A percentile compares a stretch with the other conserved stretches of the same genome.
Evolutionary conservation across 1,284 basidiomycete species (phyloP).

Genomic region (Fereydounia khargensis): DNA sequence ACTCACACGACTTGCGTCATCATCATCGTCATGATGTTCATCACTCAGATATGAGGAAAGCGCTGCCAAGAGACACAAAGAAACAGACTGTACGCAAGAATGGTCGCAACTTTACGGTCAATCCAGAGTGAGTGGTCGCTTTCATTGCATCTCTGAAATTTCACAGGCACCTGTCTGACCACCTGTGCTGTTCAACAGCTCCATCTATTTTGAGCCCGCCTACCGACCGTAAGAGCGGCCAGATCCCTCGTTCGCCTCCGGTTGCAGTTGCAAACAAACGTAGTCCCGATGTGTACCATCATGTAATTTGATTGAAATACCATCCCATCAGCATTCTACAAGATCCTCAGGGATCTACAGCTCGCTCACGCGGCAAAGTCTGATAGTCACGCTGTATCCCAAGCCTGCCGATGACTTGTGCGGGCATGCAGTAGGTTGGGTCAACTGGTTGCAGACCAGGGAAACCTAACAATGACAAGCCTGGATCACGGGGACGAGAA

Average conservation of each 20-base stretch:
- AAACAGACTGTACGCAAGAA: conserved; percentile 33
- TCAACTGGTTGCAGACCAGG: conserved; percentile 78
- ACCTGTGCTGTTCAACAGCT: not conserved
- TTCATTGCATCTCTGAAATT: too few species aligned
- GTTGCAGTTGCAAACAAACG: too few species aligned
- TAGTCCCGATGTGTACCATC: too few species aligned
- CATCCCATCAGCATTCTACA: conserved; percentile 13
- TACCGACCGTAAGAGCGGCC: conserved; percentile 11
- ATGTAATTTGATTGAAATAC: not conserved
- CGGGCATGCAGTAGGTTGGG: conserved; percentile 95
- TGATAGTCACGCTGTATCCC: conserved; percentile 42
- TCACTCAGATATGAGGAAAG: conserved; percentile 77
- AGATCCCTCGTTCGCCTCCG: too few species aligned
- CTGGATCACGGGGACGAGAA: conserved; percentile 59
- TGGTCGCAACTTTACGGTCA: conserved; percentile 34
- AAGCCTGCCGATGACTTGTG: conserved; percentile 63
- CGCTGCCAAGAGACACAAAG: conserved; percentile 40
- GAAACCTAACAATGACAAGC: conserved; percentile 85
- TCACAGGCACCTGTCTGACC: too few species aligned
- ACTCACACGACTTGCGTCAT: not conserved
- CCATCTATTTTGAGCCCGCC: conserved; percentile 12
- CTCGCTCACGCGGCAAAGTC: conserved; percentile 2
- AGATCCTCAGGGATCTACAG: too few species aligned
- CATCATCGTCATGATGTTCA: not conserved
- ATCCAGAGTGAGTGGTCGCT: conserved; percentile 52